Conservation (phyloP, 257 asterid genomes). For the Henckelia pumila region DNA sequence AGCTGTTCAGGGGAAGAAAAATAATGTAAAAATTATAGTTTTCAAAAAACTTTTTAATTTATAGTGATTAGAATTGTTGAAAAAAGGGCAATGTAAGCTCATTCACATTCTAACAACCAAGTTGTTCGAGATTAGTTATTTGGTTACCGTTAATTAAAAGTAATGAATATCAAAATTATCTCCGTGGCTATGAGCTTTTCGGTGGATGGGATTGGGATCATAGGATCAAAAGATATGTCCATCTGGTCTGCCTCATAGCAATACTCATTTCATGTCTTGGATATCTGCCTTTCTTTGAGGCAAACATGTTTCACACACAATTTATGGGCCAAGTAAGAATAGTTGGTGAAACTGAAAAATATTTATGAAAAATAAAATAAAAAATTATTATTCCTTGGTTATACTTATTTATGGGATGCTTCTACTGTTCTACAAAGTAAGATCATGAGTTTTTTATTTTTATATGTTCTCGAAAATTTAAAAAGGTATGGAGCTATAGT, state of each 20-base stretch:
- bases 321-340: too few relatives aligned
- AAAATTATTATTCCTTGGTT: neutral
- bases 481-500: neutral
- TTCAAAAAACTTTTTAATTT: neutral
- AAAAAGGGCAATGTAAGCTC: neutral
- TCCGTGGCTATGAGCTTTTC: neutral
- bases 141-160: neutral
- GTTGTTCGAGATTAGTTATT: neutral
- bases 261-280: too few relatives aligned
- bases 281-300: neutral
- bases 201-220: too few relatives aligned
- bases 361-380: neutral
- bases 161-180: neutral
- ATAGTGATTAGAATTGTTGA: neutral
- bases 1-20: neutral
- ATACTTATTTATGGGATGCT: neutral
- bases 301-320: neutral
- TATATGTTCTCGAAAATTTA: slow-evolving; percentile 2
- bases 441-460: neutral
- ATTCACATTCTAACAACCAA: neutral
- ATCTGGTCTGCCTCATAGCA: too few relatives aligned
- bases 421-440: neutral
- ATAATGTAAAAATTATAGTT: neutral
- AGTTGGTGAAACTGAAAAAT: neutral
- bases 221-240: too few relatives aligned